Evolutionary conservation across 805 yeast genomes (phyloP).

Genomic region (Cyberlindnera xylosilytica): DNA sequence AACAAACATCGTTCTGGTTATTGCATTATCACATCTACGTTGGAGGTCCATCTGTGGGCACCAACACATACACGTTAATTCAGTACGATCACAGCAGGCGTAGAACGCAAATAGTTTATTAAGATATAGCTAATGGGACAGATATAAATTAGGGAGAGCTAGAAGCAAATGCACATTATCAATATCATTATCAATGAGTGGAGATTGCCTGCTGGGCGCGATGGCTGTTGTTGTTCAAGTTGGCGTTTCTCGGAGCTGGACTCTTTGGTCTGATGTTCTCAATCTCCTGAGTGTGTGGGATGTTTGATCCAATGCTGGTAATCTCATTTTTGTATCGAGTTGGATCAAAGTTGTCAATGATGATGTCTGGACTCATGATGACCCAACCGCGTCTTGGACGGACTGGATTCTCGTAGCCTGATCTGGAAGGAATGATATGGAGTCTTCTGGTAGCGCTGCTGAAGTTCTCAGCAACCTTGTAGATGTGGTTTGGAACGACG

Average conservation of each 20-base stretch:
- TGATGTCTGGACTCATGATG: constrained; percentile 77
- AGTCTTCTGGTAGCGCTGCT: constrained; percentile 76
- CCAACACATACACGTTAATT: too few relatives aligned
- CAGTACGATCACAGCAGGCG: too few relatives aligned
- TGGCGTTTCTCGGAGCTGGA: constrained; percentile 40
- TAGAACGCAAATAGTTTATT: too few relatives aligned
- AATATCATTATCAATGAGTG: too few relatives aligned
- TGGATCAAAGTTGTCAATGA: constrained; percentile 66
- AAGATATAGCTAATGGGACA: too few relatives aligned
- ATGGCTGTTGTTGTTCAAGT: constrained; percentile 1
- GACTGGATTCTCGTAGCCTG: constrained; percentile 63
- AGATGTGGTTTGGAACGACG: constrained; percentile 71
- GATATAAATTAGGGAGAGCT: too few relatives aligned
- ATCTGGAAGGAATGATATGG: constrained; percentile 76
- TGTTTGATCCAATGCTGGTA: constrained; percentile 43
- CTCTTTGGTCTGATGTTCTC: constrained; percentile 83
- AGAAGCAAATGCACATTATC: too few relatives aligned
- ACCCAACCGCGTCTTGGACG: constrained; percentile 87
- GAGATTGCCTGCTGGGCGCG: neutral
- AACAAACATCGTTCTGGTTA: too few relatives aligned
- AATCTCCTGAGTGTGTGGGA: constrained; percentile 70
- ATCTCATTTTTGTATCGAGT: constrained; percentile 43
- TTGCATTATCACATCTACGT: too few relatives aligned
- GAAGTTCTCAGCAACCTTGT: constrained; percentile 84
- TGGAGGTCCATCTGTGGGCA: too few relatives aligned